Base-by-base conservation (phyloP, 2,329 filamentous ascomycete species). In the Exserohilum turcica region DNA sequence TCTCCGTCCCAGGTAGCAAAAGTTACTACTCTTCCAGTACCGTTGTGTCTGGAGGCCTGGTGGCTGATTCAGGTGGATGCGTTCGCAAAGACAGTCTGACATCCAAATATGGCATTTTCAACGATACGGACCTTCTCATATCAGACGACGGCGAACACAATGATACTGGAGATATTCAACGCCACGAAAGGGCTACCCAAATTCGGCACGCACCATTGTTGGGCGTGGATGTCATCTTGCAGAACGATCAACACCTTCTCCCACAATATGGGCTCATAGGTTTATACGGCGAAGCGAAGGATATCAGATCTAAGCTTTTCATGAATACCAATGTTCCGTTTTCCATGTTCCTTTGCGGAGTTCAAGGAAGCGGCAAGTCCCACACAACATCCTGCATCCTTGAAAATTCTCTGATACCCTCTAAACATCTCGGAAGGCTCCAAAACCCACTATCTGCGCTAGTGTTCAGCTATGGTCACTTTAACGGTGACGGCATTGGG, bases 331-430 rank as follows among this genome's bases (percentile, higher is more conserved):
- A 83, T 21, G 74, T 78, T 0, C 84, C 85, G 0, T 84, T 79
- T 59, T 86, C 83, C 0, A 75, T 79, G 0, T 87, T 87, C 65
- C 82, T 88, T 15, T 88, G 85, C 57, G 85, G 85, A 1, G 81
- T 81, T 1, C 84, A 88, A 61, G 85, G 85, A 0, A 82, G 80
- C 37, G 85, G 85, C 0, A 88, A 87, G 63, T 83, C 79, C 15
- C 82, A 87, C 51, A 86, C 84, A 0, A 73, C 86, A 2, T 80
- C 82, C 0, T 84, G 81, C 60, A 74, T 88, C 39, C 73, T 87
- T 10, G 67, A 70, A 36, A 69, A 70, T 27, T 50, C 63, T 1
- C 72, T 89, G 0, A 70, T 84, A 1, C 60, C 68, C 0, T 81
- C 66, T 5, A 46, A 76, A 0, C 61, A 68, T 2, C 64, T 80